phyloP scores from a whole-genome alignment of 2,329 filamentous ascomycete species.

The Aspergillus pseudoterreus region DNA sequence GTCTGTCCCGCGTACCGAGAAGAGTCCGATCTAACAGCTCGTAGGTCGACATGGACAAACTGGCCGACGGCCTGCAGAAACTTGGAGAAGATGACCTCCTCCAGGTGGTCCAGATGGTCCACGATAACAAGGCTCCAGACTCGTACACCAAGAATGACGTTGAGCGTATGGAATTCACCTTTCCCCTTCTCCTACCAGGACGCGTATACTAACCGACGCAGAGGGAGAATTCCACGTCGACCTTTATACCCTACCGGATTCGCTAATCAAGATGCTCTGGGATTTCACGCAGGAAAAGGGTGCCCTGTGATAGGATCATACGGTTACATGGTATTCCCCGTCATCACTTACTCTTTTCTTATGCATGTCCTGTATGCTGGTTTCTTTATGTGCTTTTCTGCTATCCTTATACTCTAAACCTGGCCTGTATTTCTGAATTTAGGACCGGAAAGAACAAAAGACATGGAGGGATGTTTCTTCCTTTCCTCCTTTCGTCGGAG shows the following conservation, averaged over 20 bases:
- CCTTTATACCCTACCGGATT: constrained; percentile 91
- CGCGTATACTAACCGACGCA: constrained; percentile 38
- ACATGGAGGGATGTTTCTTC: too few relatives aligned
- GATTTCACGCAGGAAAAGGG: constrained; percentile 64
- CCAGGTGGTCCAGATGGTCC: constrained; percentile 94
- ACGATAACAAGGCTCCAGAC: constrained; percentile 90
- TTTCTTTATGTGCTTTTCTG: too few relatives aligned
- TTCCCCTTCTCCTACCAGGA: background rate
- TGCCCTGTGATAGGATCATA: constrained; percentile 24
- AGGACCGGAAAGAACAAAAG: too few relatives aligned
- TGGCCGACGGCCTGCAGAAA: constrained; percentile 85
- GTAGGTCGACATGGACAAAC: constrained; percentile 86
- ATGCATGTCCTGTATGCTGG: background rate
- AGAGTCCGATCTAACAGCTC: background rate
- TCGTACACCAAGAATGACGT: constrained; percentile 98
- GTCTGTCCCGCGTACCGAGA: background rate
- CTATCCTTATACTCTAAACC: too few relatives aligned
- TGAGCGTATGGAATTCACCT: constrained; percentile 66
- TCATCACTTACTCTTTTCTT: background rate
- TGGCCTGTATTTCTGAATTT: too few relatives aligned
- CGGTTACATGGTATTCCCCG: background rate
- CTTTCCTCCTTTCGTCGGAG: too few relatives aligned
- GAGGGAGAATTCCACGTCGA: constrained; percentile 98
- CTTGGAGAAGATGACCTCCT: constrained; percentile 89
- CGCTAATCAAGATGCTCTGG: constrained; percentile 89